A percentile compares a stretch with the other conserved stretches of the same genome.
Conservation (phyloP, 768 basidiomycete species). For the Chalciporus pseudorubinellus region DNA sequence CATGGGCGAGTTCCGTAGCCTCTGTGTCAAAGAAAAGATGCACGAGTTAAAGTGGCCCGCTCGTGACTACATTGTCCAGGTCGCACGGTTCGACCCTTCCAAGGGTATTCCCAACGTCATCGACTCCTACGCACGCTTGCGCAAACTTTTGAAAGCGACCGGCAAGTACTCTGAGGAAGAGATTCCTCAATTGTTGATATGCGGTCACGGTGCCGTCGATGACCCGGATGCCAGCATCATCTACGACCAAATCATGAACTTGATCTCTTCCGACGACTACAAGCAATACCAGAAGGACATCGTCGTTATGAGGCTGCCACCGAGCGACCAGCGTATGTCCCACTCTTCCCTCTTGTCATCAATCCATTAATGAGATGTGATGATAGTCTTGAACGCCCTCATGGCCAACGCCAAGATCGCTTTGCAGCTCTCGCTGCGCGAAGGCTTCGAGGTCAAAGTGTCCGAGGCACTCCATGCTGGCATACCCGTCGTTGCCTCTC, state of each 20-base stretch:
- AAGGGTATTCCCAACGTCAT: slow-evolving; percentile 82
- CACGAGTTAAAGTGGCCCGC: slow-evolving; percentile 71
- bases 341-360: neutral
- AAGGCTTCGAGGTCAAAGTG: slow-evolving; percentile 97
- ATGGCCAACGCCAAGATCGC: slow-evolving; percentile 89
- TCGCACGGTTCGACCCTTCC: slow-evolving; percentile 93
- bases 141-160: slow-evolving; percentile 54
- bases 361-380: slow-evolving; percentile 3
- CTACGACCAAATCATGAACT: slow-evolving; percentile 72
- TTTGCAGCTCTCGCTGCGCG: slow-evolving; percentile 87
- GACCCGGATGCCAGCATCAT: slow-evolving; percentile 94
- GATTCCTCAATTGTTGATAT: slow-evolving; percentile 73
- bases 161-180: slow-evolving; percentile 46
- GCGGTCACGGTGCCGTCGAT: slow-evolving; percentile 92
- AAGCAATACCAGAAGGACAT: slow-evolving; percentile 59
- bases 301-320: slow-evolving; percentile 74
- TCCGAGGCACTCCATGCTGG: slow-evolving; percentile 92
- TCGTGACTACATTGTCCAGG: slow-evolving; percentile 84
- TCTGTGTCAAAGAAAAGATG: slow-evolving; percentile 82
- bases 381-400: slow-evolving; percentile 76
- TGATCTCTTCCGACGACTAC: slow-evolving; percentile 53
- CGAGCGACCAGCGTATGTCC: slow-evolving; percentile 76
- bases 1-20: slow-evolving; percentile 82
- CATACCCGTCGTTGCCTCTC: slow-evolving; percentile 79
- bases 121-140: slow-evolving; percentile 85